A percentile compares a stretch with the other conserved stretches of the same genome.
Evolutionary conservation across 1,284 basidiomycete species (phyloP).

Genomic region (Apiotrichum veenhuisii): DNA sequence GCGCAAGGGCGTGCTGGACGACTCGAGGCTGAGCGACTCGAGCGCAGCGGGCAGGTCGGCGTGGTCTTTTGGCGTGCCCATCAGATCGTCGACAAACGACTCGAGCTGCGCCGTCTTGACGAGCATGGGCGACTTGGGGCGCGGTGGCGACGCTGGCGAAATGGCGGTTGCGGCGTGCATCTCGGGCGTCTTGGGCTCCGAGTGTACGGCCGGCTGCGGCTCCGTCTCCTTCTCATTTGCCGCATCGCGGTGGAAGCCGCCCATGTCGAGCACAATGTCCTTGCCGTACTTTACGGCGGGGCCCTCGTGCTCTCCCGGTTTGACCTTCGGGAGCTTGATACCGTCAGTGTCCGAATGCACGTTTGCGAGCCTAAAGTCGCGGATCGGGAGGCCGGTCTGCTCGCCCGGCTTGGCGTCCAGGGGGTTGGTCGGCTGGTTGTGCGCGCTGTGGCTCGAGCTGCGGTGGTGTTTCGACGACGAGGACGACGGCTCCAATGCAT

Average conservation of each 20-base stretch:
- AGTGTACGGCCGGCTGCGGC: background rate
- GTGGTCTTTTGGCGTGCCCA: conserved; percentile 5
- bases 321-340: conserved; percentile 55
- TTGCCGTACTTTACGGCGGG: conserved; percentile 64
- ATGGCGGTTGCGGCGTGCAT: background rate
- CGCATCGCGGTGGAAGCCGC: conserved; percentile 47
- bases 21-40: conserved; percentile 15
- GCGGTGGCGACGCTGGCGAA: conserved; percentile 8
- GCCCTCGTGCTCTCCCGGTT: conserved; percentile 54
- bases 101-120: conserved; percentile 3
- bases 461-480: background rate
- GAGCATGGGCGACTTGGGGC: conserved; percentile 2
- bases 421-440: conserved; percentile 35
- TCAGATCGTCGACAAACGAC: conserved; percentile 17
- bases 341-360: conserved; percentile 51
- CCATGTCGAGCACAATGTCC: conserved; percentile 55
- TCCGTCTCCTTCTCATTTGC: background rate
- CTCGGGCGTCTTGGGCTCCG: background rate
- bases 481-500: background rate
- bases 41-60: conserved; percentile 10
- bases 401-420: conserved; percentile 31
- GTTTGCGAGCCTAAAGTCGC: conserved; percentile 25
- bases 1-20: background rate
- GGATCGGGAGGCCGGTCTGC: conserved; percentile 20
- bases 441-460: background rate